These are phyloP conservation scores for Poa pratensis DNA, from an alignment of 176 grass and related monocot genomes.

Conservation along the genomic window DNA sequence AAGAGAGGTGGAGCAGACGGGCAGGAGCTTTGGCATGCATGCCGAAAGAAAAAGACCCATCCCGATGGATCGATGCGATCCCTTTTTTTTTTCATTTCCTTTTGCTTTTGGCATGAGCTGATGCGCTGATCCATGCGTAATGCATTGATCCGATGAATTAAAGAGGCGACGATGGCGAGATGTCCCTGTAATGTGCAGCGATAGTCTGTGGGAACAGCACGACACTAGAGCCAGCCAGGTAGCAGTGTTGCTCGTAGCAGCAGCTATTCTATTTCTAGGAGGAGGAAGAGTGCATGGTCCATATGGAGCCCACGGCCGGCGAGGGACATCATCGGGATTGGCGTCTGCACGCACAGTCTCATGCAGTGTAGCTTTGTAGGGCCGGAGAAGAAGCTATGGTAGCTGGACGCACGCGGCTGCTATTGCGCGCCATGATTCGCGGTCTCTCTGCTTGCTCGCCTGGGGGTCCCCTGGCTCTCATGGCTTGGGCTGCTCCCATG, in stretches of 20 bases:
- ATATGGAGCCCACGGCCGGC: conserved; percentile 21
- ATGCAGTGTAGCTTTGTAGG: conserved; percentile 4
- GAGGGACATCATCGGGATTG: conserved; percentile 29
- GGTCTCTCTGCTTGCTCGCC: background rate
- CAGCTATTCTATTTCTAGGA: too few relatives aligned
- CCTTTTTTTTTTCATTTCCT: background rate
- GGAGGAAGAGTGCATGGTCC: background rate
- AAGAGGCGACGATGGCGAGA: too few relatives aligned
- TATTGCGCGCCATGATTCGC: conserved; percentile 7
- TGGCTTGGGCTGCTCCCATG: background rate
- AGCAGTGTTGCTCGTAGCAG: background rate
- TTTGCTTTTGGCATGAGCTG: background rate
- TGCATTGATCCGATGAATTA: too few relatives aligned
- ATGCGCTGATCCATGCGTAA: too few relatives aligned
- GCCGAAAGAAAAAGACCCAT: conserved; percentile 22
- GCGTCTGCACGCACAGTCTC: conserved; percentile 36
- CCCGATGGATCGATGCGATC: background rate
- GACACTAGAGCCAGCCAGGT: background rate
- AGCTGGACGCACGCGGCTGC: too few relatives aligned
- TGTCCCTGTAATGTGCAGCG: too few relatives aligned
- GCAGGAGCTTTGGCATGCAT: conserved; percentile 25
- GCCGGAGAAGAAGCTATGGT: background rate
- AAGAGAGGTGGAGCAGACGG: background rate
- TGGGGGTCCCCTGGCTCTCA: background rate
- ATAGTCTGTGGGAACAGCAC: background rate